Conservation (phyloP, 495 filamentous ascomycete species). For the Friedmanniomyces endolithicus region DNA sequence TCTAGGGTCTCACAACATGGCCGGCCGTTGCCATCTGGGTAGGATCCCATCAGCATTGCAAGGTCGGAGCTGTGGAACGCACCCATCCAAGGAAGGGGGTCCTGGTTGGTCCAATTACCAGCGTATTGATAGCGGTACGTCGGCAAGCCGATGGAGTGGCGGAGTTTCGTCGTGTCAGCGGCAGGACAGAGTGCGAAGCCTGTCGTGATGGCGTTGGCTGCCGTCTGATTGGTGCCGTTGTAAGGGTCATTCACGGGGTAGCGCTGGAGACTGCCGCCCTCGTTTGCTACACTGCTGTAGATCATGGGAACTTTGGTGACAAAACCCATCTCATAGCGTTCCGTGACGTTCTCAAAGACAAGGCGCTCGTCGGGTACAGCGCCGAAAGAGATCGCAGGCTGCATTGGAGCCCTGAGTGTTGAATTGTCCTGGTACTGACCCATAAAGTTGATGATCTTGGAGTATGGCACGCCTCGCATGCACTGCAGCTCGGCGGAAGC, state of each 20-base stretch:
- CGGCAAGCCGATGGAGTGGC: constrained; percentile 9
- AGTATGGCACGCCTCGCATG: constrained; percentile 27
- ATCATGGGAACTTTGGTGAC: constrained; percentile 19
- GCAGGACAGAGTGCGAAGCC: constrained; percentile 11
- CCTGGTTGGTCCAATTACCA: constrained; percentile 30
- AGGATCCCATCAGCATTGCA: background rate
- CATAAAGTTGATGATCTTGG: constrained; percentile 30
- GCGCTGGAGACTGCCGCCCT: constrained; percentile 15
- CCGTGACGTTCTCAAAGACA: constrained; percentile 25
- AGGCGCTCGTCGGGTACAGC: constrained; percentile 23
- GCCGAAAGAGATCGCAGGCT: constrained; percentile 19
- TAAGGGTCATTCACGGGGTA: constrained; percentile 5
- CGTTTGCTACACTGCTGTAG: constrained; percentile 17
- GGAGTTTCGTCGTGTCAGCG: constrained; percentile 5
- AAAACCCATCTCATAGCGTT: constrained; percentile 19
- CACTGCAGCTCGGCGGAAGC: constrained; percentile 34
- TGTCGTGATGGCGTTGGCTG: constrained; percentile 3
- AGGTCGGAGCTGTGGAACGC: constrained; percentile 37
- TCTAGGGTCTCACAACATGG: background rate
- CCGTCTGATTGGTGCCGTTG: constrained; percentile 8
- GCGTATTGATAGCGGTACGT: constrained; percentile 32
- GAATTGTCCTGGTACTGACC: constrained; percentile 13
- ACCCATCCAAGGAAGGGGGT: constrained; percentile 31
- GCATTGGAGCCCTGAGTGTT: constrained; percentile 6
- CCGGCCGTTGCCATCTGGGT: background rate